Percentiles rank a stretch among this genome's conserved stretches.
Conservation (phyloP, 169 alveolate genomes). For the Eimeria nieschulzi region DNA sequence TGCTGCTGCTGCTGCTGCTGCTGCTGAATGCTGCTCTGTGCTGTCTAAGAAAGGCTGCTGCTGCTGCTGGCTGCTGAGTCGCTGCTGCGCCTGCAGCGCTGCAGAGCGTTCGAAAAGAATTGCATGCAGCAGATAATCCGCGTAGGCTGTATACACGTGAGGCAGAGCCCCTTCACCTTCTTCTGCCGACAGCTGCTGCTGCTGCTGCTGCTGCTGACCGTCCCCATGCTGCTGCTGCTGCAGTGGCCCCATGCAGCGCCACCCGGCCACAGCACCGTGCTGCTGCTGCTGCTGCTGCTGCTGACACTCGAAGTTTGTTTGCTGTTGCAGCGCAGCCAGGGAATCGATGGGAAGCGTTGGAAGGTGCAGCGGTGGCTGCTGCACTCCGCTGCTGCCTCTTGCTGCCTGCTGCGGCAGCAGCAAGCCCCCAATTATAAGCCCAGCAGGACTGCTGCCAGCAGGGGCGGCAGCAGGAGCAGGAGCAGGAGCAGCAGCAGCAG, state of each 20-base stretch:
- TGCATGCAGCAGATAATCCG: conserved; percentile 35
- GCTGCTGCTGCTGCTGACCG: conserved; percentile 8
- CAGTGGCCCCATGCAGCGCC: not conserved
- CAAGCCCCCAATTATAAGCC: conserved; percentile 2
- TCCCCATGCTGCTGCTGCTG: conserved; percentile 41
- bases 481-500: not conserved
- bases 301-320: not conserved
- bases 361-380: conserved; percentile 45
- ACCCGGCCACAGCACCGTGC: not conserved
- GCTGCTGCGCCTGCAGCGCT: not conserved
- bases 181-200: conserved; percentile 37
- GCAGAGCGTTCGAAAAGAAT: not conserved
- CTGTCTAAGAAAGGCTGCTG: not conserved
- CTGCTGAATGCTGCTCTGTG: conserved; percentile 14
- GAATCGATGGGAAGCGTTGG: not conserved
- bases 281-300: conserved; percentile 37
- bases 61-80: not conserved
- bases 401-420: conserved; percentile 59
- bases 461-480: not conserved
- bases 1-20: conserved; percentile 36
- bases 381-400: conserved; percentile 58
- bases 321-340: conserved; percentile 25
- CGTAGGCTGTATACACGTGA: conserved; percentile 40
- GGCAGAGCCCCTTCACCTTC: conserved; percentile 45
- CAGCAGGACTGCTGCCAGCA: conserved; percentile 16